Percentiles rank a stretch among this genome's conserved stretches.
Conservation (phyloP, 2,329 filamentous ascomycete species). For the Chaetomiaceae sp. region DNA sequence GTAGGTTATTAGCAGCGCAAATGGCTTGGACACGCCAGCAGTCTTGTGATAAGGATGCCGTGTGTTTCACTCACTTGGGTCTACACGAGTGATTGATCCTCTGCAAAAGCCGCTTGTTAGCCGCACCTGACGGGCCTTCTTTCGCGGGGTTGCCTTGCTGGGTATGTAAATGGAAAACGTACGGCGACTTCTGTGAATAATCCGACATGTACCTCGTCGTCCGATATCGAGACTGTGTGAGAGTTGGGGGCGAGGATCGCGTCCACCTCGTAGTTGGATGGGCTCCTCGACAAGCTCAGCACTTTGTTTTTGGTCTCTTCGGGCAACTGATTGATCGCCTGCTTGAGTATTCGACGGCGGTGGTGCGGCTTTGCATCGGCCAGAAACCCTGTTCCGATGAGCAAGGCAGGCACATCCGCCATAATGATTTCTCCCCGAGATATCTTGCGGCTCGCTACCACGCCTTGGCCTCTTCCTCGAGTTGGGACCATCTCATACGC, state of each 20-base stretch:
- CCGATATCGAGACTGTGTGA: slow-evolving; percentile 17
- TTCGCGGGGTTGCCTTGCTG: background rate
- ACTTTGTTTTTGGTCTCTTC: slow-evolving; percentile 11
- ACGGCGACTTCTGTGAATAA: slow-evolving; percentile 26
- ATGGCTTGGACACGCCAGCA: too few species aligned
- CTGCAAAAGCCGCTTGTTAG: slow-evolving; percentile 10
- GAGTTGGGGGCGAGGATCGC: slow-evolving; percentile 21
- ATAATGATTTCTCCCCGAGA: slow-evolving; percentile 31
- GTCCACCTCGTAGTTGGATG: slow-evolving; percentile 18
- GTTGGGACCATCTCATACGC: slow-evolving; percentile 28
- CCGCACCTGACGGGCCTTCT: background rate
- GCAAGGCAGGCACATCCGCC: slow-evolving; percentile 29
- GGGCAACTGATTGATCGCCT: slow-evolving; percentile 18
- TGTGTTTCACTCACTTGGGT: slow-evolving; percentile 23
- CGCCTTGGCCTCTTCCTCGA: slow-evolving; percentile 30
- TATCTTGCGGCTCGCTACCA: slow-evolving; percentile 31
- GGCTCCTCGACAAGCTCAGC: slow-evolving; percentile 5
- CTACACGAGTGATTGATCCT: slow-evolving; percentile 26
- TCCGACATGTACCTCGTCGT: slow-evolving; percentile 18
- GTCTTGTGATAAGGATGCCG: too few species aligned
- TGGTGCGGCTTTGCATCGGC: slow-evolving; percentile 18
- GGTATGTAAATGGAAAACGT: slow-evolving; percentile 1
- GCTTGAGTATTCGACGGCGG: slow-evolving; percentile 20
- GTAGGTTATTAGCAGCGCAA: background rate
- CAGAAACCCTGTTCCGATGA: slow-evolving; percentile 19